Percentiles rank a stretch among this genome's conserved stretches.
Evolutionary conservation across 176 grass and related monocot genomes (phyloP).

Genomic region (Carex kokanica): DNA sequence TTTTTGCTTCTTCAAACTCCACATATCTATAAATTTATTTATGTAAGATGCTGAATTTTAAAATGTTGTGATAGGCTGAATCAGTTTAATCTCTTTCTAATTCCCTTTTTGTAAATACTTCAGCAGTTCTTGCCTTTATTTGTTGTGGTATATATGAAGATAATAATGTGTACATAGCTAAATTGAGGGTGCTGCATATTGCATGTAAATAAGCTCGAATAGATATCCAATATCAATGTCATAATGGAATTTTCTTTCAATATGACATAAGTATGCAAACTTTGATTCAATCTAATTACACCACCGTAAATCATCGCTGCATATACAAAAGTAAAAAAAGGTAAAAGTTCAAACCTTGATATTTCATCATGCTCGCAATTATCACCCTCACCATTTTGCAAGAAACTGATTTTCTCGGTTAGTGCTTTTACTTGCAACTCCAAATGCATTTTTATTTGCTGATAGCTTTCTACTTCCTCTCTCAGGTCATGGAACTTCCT

Average conservation of each 20-base stretch:
- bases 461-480: slow-evolving; percentile 72
- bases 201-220: too few relatives aligned
- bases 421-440: slow-evolving; percentile 39
- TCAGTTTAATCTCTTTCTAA: neutral
- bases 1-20: slow-evolving; percentile 61
- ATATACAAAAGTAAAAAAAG: neutral
- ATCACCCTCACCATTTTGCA: slow-evolving; percentile 43
- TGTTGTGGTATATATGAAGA: neutral
- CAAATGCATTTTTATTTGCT: slow-evolving; percentile 35
- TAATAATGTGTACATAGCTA: neutral
- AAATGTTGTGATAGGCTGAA: neutral
- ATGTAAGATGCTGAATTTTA: neutral
- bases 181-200: too few relatives aligned
- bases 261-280: neutral
- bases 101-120: neutral
- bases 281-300: neutral
- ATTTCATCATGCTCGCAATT: slow-evolving; percentile 29
- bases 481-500: slow-evolving; percentile 64
- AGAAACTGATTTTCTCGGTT: slow-evolving; percentile 31
- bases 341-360: slow-evolving; percentile 11
- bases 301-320: neutral
- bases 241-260: neutral
- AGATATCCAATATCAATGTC: neutral
- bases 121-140: neutral
- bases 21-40: slow-evolving; percentile 23